A percentile compares a stretch with the other conserved stretches of the same genome.
These are phyloP conservation scores for Solioccasus polychromus DNA, from an alignment of 768 basidiomycete genomes.

Conservation along the genomic window DNA sequence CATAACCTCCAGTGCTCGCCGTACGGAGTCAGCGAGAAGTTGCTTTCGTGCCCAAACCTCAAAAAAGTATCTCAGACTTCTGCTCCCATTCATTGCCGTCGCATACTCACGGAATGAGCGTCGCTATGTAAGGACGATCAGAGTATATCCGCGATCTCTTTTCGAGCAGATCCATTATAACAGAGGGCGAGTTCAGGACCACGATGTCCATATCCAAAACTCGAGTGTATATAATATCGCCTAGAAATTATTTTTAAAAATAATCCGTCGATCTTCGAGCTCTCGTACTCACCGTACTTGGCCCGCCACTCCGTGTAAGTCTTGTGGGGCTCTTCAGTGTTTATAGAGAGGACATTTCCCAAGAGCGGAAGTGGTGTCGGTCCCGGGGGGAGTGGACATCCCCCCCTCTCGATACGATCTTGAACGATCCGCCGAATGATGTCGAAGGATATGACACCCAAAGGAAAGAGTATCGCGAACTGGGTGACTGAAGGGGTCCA, in stretches of 20 bases:
- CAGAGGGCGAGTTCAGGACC: not conserved
- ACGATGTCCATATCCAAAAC: not conserved
- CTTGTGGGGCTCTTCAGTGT: not conserved
- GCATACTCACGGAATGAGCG: not conserved
- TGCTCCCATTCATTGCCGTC: too few species aligned
- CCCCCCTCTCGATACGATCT: not conserved
- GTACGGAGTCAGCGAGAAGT: not conserved
- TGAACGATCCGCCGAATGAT: not conserved
- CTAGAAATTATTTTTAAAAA: not conserved
- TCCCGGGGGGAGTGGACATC: not conserved
- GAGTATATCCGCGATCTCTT: not conserved
- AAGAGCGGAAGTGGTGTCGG: not conserved
- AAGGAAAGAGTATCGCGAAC: not conserved
- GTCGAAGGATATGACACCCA: not conserved
- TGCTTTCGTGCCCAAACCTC: not conserved
- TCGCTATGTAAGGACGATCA: not conserved
- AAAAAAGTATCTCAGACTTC: too few species aligned
- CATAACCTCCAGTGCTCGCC: constrained; percentile 1
- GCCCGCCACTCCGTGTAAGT: not conserved
- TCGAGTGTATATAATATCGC: not conserved
- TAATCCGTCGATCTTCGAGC: not conserved
- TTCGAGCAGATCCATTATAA: not conserved
- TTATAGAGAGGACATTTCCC: not conserved
- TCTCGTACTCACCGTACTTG: not conserved
- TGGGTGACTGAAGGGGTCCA: not conserved